Percentiles rank a stretch among this genome's conserved stretches.
Evolutionary conservation across 2,329 filamentous ascomycete species (phyloP).

Genomic region (Fusarium praegraminearum): DNA sequence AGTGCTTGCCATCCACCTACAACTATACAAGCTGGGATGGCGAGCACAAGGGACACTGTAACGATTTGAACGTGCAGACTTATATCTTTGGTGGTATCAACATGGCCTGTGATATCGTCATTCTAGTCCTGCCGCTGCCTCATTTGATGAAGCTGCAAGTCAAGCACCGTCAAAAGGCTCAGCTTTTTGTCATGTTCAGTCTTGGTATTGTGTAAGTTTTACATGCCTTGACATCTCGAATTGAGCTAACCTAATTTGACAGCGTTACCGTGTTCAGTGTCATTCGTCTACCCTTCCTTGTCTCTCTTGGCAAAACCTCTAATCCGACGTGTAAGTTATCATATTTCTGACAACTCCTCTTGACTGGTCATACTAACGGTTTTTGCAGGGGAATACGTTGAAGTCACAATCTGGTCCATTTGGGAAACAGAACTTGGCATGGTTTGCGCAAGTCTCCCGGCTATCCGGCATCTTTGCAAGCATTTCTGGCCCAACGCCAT

Average conservation of each 20-base stretch:
- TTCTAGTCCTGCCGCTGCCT: slow-evolving; percentile 28
- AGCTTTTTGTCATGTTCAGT: slow-evolving; percentile 39
- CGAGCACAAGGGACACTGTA: slow-evolving; percentile 29
- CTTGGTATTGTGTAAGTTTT: slow-evolving; percentile 27
- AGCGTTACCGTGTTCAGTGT: slow-evolving; percentile 38
- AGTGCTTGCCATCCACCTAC: slow-evolving; percentile 35
- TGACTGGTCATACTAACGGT: background rate
- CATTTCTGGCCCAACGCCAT: slow-evolving; percentile 40
- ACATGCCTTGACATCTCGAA: accelerated
- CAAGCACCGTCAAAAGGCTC: slow-evolving; percentile 35
- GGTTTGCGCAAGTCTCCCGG: slow-evolving; percentile 38
- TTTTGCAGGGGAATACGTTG: slow-evolving; percentile 25
- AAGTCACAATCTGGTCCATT: slow-evolving; percentile 42
- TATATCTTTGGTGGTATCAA: slow-evolving; percentile 40
- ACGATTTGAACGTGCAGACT: slow-evolving; percentile 36
- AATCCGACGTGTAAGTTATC: slow-evolving; percentile 33
- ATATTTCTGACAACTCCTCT: too few species aligned
- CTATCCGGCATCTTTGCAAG: slow-evolving; percentile 40
- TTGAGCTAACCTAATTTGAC: background rate
- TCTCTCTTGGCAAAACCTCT: slow-evolving; percentile 29
- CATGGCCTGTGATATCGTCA: slow-evolving; percentile 32
- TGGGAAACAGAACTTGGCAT: slow-evolving; percentile 43
- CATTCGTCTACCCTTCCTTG: slow-evolving; percentile 33
- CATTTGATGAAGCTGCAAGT: slow-evolving; percentile 34
- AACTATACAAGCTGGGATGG: slow-evolving; percentile 39